Evolutionary conservation across 805 yeast species (phyloP), one percentile per base, ranked within the genome.

Genomic region (Candida parachauliodes): DNA sequence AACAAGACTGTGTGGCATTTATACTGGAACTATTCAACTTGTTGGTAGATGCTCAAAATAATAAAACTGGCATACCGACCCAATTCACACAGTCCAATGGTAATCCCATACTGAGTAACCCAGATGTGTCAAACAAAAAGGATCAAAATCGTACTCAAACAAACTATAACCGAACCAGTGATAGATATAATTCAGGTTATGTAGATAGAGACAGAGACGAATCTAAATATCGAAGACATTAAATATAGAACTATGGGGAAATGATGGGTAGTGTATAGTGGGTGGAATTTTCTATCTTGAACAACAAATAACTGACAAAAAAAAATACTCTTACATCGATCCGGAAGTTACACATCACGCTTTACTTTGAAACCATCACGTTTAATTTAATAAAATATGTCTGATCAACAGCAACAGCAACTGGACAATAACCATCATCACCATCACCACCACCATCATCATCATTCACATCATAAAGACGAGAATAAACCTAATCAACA

Each of bases 11-110:
- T 2, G 36, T 54, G 34, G 39, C 34, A 28, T 72, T 76, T 42
- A 67, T 76, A 37, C 54, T 51, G 22, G 50, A 59, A 29, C 44
- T 76, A 32, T 76, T 79, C 79, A 50, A 54, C 31, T 50, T 71
- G 37, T 47, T 75, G 31, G 39, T 69, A 3, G 56, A 60, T 24
- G 78, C 76, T 2, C 75, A 72, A 42, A 12, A 17, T 3, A 26
- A 14, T 20, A 29, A 50, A 7, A 67, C 68, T 41, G 81, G 80
- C 5, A 60, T 75, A 9, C 78, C 79, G 0, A 12, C 28, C 12
- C 24, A 34, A 23, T 33, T 33, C n/a, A 12, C 9, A 3, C 19
- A 24, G 6, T 4, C 3, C 3, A 28, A 8, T 11, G n/a, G n/a
- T n/a, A n/a, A n/a, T n/a, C n/a, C n/a, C 21, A 18, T 14, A 24